A percentile compares a stretch with the other conserved stretches of the same genome.
Conservation (phyloP, 805 yeast genomes). For the Teunomyces atbi region DNA sequence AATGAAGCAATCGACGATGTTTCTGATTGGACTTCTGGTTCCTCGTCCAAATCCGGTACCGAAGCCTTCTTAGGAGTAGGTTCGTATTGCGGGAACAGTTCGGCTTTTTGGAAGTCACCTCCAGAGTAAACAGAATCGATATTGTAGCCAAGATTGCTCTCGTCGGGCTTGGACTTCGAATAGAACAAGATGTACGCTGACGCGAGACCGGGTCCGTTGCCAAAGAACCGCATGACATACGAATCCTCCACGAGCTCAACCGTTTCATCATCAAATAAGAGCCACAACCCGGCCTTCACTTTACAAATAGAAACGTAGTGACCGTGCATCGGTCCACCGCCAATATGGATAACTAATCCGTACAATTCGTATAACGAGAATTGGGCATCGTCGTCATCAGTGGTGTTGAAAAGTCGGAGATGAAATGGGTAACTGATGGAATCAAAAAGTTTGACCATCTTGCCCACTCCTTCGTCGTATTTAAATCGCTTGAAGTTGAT, state of each 20-base stretch:
- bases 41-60: constrained; percentile 6
- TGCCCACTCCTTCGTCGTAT: constrained; percentile 77
- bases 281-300: constrained; percentile 78
- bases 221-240: constrained; percentile 82
- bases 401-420: constrained; percentile 67
- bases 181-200: constrained; percentile 91
- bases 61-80: constrained; percentile 8
- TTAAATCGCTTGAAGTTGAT: constrained; percentile 90
- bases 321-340: constrained; percentile 98
- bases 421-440: constrained; percentile 77
- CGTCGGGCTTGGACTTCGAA: constrained; percentile 28
- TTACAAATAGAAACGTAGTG: constrained; percentile 89
- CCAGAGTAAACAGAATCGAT: constrained; percentile 32
- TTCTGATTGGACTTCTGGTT: constrained; percentile 6
- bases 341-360: constrained; percentile 89
- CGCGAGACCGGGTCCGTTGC: constrained; percentile 83
- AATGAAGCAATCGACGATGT: constrained; percentile 10
- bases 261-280: constrained; percentile 91
- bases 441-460: constrained; percentile 83
- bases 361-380: constrained; percentile 67
- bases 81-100: constrained; percentile 9
- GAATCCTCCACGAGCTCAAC: constrained; percentile 84
- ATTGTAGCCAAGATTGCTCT: constrained; percentile 33
- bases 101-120: constrained; percentile 23
- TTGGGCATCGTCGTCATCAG: constrained; percentile 47